These are phyloP conservation scores for Chenopodium quinoa DNA, from an alignment of 148 eudicot genomes.

Conservation along the genomic window DNA sequence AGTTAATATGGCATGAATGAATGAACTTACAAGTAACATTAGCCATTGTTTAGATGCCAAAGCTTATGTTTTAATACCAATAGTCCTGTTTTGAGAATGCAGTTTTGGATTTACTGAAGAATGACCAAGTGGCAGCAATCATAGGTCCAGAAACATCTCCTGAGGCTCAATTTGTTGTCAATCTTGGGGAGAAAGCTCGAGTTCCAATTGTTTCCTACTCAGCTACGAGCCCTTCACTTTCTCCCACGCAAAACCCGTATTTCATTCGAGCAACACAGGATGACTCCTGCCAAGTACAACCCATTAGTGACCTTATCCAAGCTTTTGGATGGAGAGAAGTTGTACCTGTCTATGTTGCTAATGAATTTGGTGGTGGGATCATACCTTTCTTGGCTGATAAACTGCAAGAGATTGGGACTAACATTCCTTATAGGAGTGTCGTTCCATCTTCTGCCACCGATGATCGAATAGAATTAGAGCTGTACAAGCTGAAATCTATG, in stretches of 20 bases:
- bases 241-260: constrained; percentile 44
- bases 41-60: no score
- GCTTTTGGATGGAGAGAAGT: constrained; percentile 62
- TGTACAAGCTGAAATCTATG: constrained; percentile 51
- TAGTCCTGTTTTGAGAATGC: not conserved
- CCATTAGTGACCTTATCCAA: constrained; percentile 47
- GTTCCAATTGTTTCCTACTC: constrained; percentile 62
- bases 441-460: constrained; percentile 44
- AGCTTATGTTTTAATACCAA: not conserved
- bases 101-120: constrained; percentile 55
- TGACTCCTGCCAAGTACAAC: constrained; percentile 47
- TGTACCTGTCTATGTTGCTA: constrained; percentile 47
- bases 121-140: constrained; percentile 51
- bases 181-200: constrained; percentile 41
- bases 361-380: constrained; percentile 41
- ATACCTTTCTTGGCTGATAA: constrained; percentile 29
- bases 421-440: constrained; percentile 35
- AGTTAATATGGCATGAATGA: no score
- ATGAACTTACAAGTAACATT: no score
- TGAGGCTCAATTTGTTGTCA: constrained; percentile 55
- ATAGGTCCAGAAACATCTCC: constrained; percentile 56
- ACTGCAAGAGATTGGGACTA: constrained; percentile 28
- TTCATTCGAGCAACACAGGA: constrained; percentile 51
- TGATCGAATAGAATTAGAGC: constrained; percentile 46
- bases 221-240: constrained; percentile 52